Evolutionary conservation across 139 green algal genomes (phyloP).

Genomic region (Chlamydomonas schloesseri): DNA sequence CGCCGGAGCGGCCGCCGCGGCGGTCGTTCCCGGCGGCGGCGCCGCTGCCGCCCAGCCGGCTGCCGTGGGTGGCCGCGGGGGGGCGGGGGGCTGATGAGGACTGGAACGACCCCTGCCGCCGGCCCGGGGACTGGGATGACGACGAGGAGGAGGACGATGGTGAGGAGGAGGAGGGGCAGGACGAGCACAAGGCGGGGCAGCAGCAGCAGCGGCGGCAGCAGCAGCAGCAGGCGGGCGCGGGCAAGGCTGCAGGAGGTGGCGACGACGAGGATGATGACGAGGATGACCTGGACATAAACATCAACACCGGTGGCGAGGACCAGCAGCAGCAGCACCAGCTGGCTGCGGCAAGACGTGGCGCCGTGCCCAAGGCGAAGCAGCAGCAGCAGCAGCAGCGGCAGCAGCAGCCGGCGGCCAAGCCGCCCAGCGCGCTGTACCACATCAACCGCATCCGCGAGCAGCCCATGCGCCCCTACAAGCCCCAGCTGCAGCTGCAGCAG

Average conservation of each 20-base stretch:
- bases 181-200: neutral
- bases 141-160: neutral
- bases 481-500: neutral
- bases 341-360: no score
- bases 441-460: conserved; percentile 4
- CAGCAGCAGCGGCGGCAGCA: neutral
- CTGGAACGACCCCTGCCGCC: no score
- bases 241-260: no score
- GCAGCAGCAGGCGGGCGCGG: neutral
- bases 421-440: conserved; percentile 13
- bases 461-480: conserved; percentile 16
- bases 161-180: neutral
- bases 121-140: neutral
- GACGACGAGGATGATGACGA: no score
- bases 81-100: neutral
- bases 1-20: neutral
- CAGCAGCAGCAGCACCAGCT: no score
- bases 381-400: neutral
- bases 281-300: neutral
- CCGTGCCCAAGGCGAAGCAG: no score
- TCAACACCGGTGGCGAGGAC: neutral
- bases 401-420: no score
- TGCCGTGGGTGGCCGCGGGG: conserved; percentile 28
- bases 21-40: conserved; percentile 1
- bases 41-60: conserved; percentile 10